phyloP scores from a whole-genome alignment of 2,329 filamentous ascomycete species.

The Fusarium pseudograminearum region DNA sequence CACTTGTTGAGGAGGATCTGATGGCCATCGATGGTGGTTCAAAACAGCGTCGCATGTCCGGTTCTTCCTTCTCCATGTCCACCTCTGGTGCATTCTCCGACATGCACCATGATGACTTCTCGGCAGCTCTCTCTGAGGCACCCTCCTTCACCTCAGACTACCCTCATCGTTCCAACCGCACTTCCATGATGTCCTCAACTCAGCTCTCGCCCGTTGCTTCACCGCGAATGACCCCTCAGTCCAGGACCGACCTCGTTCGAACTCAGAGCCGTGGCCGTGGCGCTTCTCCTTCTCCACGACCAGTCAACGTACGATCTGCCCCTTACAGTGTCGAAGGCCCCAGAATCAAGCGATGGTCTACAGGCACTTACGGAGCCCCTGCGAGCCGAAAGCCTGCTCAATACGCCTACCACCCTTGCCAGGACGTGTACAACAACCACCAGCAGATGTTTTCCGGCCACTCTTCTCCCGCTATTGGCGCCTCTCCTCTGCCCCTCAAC shows the following conservation, averaged over 20 bases:
- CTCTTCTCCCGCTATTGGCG: constrained; percentile 59
- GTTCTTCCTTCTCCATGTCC: constrained; percentile 80
- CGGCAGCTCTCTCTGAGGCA: constrained; percentile 73
- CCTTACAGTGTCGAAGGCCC: constrained; percentile 77
- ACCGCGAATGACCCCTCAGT: constrained; percentile 72
- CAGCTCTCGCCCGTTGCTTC: constrained; percentile 80
- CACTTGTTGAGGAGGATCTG: constrained; percentile 61
- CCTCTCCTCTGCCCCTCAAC: constrained; percentile 64
- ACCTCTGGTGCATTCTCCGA: constrained; percentile 74
- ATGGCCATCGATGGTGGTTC: constrained; percentile 64
- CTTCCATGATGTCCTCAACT: constrained; percentile 77
- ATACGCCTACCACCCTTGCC: constrained; percentile 71
- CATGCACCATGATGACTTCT: constrained; percentile 78
- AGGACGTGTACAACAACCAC: constrained; percentile 69
- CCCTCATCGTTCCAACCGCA: constrained; percentile 74
- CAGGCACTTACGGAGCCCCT: constrained; percentile 74
- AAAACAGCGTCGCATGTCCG: constrained; percentile 73
- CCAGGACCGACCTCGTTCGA: constrained; percentile 70
- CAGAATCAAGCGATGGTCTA: constrained; percentile 82
- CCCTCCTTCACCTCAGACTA: constrained; percentile 76
- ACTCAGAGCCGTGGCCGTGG: constrained; percentile 73
- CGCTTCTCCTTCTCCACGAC: constrained; percentile 78
- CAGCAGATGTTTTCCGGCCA: constrained; percentile 62
- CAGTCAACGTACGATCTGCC: constrained; percentile 71
- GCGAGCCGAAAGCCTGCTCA: constrained; percentile 68